Conservation (phyloP, 345 rosid genomes). For the Citrus australasica region DNA sequence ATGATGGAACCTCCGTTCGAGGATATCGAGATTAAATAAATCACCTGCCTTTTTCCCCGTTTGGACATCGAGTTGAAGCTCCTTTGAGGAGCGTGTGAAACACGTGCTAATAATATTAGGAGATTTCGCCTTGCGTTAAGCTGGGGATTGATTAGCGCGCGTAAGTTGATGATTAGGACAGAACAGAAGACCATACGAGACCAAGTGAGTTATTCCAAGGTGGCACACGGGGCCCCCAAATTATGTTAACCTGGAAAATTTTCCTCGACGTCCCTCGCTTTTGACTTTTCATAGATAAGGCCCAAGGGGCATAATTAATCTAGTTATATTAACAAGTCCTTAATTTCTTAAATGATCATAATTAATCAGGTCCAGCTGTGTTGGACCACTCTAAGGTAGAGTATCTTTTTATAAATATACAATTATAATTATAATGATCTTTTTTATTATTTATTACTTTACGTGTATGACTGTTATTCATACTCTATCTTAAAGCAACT, state of each 20-base stretch:
- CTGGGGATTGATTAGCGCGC: not conserved
- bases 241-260: too few relatives aligned
- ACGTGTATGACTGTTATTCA: accelerated
- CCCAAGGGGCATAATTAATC: too few relatives aligned
- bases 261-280: not conserved
- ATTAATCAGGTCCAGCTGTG: too few relatives aligned
- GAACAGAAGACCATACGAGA: not conserved
- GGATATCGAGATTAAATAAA: constrained; percentile 9
- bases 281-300: not conserved
- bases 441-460: accelerated
- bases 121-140: not conserved
- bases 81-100: not conserved
- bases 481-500: too few relatives aligned
- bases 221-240: not conserved
- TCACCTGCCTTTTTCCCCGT: not conserved
- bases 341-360: too few relatives aligned
- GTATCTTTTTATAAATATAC: too few relatives aligned
- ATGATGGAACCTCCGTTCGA: not conserved
- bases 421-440: too few relatives aligned
- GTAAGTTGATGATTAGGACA: constrained; percentile 3
- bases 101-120: not conserved
- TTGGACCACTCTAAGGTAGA: too few relatives aligned
- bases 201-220: constrained; percentile 5
- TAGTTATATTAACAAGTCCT: too few relatives aligned
- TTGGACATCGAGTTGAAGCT: not conserved